Evolutionary conservation across 2,329 filamentous ascomycete genomes (phyloP).

Genomic region (Alternaria angustiovoidea): DNA sequence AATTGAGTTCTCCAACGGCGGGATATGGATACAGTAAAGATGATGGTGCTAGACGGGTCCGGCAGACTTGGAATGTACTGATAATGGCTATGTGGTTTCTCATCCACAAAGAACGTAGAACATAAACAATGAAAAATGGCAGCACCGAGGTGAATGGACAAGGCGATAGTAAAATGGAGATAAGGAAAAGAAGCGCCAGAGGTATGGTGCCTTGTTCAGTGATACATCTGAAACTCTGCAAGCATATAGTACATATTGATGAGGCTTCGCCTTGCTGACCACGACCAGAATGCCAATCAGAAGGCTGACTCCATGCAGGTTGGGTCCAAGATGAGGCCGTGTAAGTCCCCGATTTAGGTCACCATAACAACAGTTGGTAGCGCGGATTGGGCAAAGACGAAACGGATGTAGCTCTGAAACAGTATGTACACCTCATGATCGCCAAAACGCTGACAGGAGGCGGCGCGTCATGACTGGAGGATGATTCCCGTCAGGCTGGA

Average conservation of each 20-base stretch:
- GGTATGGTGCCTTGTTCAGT: conserved; percentile 13
- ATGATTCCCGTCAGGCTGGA: conserved; percentile 9
- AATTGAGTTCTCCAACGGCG: neutral
- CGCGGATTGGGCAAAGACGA: conserved; percentile 9
- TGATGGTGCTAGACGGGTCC: neutral
- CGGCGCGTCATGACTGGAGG: conserved; percentile 8
- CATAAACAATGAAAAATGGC: neutral
- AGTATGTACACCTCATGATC: conserved; percentile 2
- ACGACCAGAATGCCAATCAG: conserved; percentile 11
- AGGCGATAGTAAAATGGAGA: conserved; percentile 7
- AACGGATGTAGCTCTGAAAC: conserved; percentile 7
- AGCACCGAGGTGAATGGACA: conserved; percentile 9
- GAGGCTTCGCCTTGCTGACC: conserved; percentile 26
- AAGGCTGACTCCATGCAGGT: conserved; percentile 29
- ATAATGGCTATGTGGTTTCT: conserved; percentile 24
- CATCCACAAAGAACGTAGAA: conserved; percentile 10
- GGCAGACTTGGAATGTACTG: conserved; percentile 5
- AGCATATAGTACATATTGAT: conserved; percentile 28
- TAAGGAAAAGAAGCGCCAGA: conserved; percentile 15
- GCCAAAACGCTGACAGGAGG: conserved; percentile 19
- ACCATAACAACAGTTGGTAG: conserved; percentile 12
- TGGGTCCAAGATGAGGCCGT: conserved; percentile 14
- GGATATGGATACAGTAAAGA: neutral
- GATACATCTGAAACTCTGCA: conserved; percentile 26
- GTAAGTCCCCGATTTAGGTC: conserved; percentile 31